Evolutionary conservation across 139 green algal genomes (phyloP).

Genomic region (Raphidocelis subcapitata): DNA sequence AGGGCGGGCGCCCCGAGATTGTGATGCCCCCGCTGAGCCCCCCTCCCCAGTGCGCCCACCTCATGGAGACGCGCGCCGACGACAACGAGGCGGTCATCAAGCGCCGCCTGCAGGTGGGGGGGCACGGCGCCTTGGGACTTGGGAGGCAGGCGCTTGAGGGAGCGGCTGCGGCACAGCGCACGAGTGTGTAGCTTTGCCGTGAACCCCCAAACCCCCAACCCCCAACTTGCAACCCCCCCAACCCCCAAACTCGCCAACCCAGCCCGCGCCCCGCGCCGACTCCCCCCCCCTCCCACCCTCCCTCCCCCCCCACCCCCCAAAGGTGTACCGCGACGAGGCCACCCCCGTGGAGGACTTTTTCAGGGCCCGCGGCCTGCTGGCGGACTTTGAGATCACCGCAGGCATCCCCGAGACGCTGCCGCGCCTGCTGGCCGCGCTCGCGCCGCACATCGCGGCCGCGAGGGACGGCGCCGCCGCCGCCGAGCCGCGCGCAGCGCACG

Average conservation of each 20-base stretch:
- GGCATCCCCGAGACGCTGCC: slow-evolving; percentile 96
- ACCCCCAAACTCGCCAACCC: too few species aligned
- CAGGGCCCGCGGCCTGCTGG: slow-evolving; percentile 56
- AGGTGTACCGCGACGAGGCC: slow-evolving; percentile 76
- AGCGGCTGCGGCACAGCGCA: too few species aligned
- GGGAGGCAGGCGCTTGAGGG: too few species aligned
- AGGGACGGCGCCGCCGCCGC: not conserved
- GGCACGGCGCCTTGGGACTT: not conserved
- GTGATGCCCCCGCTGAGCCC: slow-evolving; percentile 88
- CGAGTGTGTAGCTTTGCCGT: too few species aligned
- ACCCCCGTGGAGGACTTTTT: slow-evolving; percentile 90
- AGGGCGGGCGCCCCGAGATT: slow-evolving; percentile 81
- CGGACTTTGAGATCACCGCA: slow-evolving; percentile 92
- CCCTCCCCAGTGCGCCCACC: slow-evolving; percentile 65
- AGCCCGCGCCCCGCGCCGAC: too few species aligned
- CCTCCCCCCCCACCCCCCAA: not conserved
- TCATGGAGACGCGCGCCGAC: slow-evolving; percentile 83
- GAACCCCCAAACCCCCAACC: too few species aligned
- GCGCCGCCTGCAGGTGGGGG: slow-evolving; percentile 73
- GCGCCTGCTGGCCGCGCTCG: slow-evolving; percentile 58
- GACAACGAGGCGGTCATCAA: slow-evolving; percentile 86
- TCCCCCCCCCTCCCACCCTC: not conserved
- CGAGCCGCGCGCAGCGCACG: too few species aligned
- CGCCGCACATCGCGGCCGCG: slow-evolving; percentile 22
- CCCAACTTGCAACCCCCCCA: too few species aligned